phyloP scores from a whole-genome alignment of 2,329 filamentous ascomycete species.

The Fusarium ambrosium region DNA sequence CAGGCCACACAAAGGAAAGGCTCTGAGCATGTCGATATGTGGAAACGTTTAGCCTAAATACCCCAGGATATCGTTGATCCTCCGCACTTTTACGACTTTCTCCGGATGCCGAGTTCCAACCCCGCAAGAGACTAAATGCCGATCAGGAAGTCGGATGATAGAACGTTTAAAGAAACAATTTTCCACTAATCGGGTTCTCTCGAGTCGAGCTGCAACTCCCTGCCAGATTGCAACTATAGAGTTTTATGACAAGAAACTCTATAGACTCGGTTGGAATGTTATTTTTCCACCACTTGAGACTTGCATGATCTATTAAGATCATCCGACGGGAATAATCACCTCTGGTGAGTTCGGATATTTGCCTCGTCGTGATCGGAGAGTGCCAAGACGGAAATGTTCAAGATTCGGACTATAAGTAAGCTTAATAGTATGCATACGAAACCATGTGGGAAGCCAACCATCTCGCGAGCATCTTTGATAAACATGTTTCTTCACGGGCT shows the following conservation, averaged over 20 bases:
- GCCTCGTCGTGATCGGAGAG: background rate
- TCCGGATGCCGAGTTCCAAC: background rate
- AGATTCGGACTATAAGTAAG: background rate
- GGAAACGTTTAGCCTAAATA: conserved; percentile 3
- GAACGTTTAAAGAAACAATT: background rate
- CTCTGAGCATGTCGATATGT: background rate
- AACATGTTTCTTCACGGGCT: background rate
- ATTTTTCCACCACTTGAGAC: background rate
- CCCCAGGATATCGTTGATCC: background rate
- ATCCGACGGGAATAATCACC: background rate
- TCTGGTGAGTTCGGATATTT: background rate
- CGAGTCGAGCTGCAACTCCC: background rate
- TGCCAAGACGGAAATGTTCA: background rate
- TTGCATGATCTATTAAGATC: background rate
- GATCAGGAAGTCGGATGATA: background rate
- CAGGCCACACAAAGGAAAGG: background rate
- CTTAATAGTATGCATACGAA: background rate
- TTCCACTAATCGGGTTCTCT: conserved; percentile 4
- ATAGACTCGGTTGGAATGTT: background rate
- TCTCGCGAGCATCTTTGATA: background rate
- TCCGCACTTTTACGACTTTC: background rate
- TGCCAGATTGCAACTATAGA: background rate
- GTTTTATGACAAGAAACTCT: background rate
- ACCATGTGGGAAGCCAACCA: background rate
- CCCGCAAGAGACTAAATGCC: background rate